These are phyloP conservation scores for Nicotiana undulata DNA, from an alignment of 257 asterid genomes.

Conservation along the genomic window DNA sequence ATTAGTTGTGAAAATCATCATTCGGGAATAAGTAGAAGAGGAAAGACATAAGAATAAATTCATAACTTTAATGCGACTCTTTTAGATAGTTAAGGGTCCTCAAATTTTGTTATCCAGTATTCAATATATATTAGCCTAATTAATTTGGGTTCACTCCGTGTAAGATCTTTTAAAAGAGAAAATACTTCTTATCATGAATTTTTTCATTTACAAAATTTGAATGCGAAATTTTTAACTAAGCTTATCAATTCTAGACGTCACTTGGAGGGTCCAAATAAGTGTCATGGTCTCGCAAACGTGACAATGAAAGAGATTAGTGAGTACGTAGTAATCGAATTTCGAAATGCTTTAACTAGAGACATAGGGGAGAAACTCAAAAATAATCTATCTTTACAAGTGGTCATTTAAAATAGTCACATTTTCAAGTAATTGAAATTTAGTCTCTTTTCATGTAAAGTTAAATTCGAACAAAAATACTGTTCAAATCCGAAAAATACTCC, in stretches of 20 bases:
- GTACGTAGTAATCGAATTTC: neutral
- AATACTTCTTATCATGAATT: neutral
- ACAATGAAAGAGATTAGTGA: neutral
- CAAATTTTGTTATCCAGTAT: neutral
- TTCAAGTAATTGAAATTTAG: too few relatives aligned
- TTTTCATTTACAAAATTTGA: neutral
- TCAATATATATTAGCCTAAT: neutral
- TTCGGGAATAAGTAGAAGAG: neutral
- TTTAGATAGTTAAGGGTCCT: neutral
- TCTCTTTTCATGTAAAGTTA: too few relatives aligned
- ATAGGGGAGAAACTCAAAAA: too few relatives aligned
- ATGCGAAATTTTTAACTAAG: neutral
- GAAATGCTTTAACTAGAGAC: neutral
- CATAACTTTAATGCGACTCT: neutral
- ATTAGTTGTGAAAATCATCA: neutral
- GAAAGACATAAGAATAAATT: neutral
- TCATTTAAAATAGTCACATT: too few relatives aligned
- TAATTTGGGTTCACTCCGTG: neutral
- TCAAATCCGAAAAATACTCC: too few relatives aligned
- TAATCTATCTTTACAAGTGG: too few relatives aligned
- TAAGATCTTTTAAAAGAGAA: neutral
- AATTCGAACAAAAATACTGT: too few relatives aligned
- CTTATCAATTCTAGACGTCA: too few relatives aligned
- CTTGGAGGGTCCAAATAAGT: neutral
- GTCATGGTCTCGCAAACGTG: neutral